Evolutionary conservation across 495 filamentous ascomycete genomes (phyloP), one percentile per base, ranked within the genome.

Genomic region (Ramalina peruviana): DNA sequence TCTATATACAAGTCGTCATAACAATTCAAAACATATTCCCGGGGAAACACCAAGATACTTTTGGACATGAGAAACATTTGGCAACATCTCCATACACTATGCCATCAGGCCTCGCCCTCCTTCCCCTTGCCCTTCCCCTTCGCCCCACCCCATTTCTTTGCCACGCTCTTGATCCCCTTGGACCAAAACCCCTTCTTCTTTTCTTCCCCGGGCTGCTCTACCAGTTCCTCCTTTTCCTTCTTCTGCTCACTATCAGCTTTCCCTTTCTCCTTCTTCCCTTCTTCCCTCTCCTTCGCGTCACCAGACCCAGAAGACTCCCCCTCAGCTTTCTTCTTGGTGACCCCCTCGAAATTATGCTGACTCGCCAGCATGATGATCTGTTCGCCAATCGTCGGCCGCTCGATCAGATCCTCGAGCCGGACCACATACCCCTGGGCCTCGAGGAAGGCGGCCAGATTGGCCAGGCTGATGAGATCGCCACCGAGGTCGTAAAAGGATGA

Each of bases 401-500:
- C 63, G 16, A 76, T 66, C 41, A 75, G 59, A 53, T 76, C 72
- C 52, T 76, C 73, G 0, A 78, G 60, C 5, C 67, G 62, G 9
- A 75, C 61, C 38, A 65, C 63, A 41, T 72, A 63, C n/a, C 70
- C 70, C 46, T 75, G 70, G 48, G 73, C 65, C 39, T 72, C 67
- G 0, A 78, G 60, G 3, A 74, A 59, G 57, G 65, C 67, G 16
- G 63, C 62, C 13, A 76, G 57, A 44, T 71, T 69, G 1, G 71
- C 74, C 44, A 78, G 64, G 20, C 65, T 69, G 59, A 75, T 67
- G 37, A 76, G 63, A 50, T 78, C 74, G 13, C 74, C 74, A 11
- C 74, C 74, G 1, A 73, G 65, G 3, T 70, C 64, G 55, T 75
- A 78, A 62, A 78, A 76, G 0, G 69, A 71, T 0, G 71, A 70